Base-by-base conservation (phyloP, 768 basidiomycete genomes). In the Lactifluus volemus region DNA sequence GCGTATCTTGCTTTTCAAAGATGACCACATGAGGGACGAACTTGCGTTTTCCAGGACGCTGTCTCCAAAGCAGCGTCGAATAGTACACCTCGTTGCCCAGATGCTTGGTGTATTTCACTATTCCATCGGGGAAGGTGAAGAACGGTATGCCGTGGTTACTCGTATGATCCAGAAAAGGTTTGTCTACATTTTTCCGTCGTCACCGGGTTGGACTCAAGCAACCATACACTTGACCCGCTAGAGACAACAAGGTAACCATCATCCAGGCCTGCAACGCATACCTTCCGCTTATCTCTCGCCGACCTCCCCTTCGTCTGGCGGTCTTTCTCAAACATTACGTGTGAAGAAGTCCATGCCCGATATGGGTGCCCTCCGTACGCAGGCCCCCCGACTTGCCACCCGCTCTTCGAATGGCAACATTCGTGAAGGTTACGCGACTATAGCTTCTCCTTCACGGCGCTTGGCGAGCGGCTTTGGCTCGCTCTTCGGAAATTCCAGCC, bases 331-430 rank as follows among this genome's bases (percentile, higher is more conserved):
- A 56, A 77, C 84, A 45, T 81, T 98, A 57, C 86, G 95, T 45
- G 84, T 87, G 73, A 98, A 98, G 79, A 97, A 97, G 76, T 96
- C 93, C 25, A 98, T 98, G 97, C 97, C 97, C 3, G 93, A 98
- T 73, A 85, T 98, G 84, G 91, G 91, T 76, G 88, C 88, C 15
- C 74, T 92, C 65, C 90, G 91, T 63, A 78, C 85, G 17, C 84
- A 86, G 68, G 85, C 86, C 1, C 90, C 89, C 38, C 86, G 90
- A 54, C 81, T 93, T 50, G 83, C 76, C 59, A 86, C 87, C 15
- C 87, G 90, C 62, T 80, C 89, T 17, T 93, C 90, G 50, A 93
- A 92, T 71, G 89, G 90, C 58, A 93, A 93, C 70, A 92, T 93
- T 59, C 85, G 91, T 54, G 81, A 82, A 62, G 89, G 89, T 32